phyloP scores from a whole-genome alignment of 2,329 filamentous ascomycete species.

The Penicillium sp. region DNA sequence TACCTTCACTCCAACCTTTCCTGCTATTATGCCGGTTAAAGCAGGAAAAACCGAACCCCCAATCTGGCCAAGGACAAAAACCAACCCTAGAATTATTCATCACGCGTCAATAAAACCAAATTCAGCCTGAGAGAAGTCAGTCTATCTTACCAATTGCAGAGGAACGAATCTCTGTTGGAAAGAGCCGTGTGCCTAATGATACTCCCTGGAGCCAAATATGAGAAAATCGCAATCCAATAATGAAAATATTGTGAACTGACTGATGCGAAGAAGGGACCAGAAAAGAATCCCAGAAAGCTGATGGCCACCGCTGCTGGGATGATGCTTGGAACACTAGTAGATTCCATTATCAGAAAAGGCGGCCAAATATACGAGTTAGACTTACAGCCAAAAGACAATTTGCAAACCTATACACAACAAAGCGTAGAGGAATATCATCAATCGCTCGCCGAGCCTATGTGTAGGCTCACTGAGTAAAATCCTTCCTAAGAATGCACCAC shows the following conservation, averaged over 20 bases:
- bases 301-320: slow-evolving; percentile 57
- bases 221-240: neutral
- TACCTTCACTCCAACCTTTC: slow-evolving; percentile 48
- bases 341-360: neutral
- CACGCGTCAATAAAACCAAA: neutral
- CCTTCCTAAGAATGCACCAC: slow-evolving; percentile 59
- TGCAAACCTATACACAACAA: slow-evolving; percentile 57
- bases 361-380: neutral
- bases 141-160: slow-evolving; percentile 46
- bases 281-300: slow-evolving; percentile 59
- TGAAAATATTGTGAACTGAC: slow-evolving; percentile 31
- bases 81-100: slow-evolving; percentile 34
- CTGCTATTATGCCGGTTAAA: slow-evolving; percentile 56
- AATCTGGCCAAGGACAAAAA: slow-evolving; percentile 60
- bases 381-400: slow-evolving; percentile 60
- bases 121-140: neutral
- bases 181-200: slow-evolving; percentile 55
- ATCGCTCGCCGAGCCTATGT: slow-evolving; percentile 60
- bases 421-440: slow-evolving; percentile 60
- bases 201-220: slow-evolving; percentile 37
- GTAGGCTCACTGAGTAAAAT: slow-evolving; percentile 62
- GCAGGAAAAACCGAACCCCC: slow-evolving; percentile 60
- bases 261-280: slow-evolving; percentile 60
- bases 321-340: slow-evolving; percentile 43
- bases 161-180: slow-evolving; percentile 50